Evolutionary conservation across 2,329 filamentous ascomycete genomes (phyloP), one percentile per base, ranked within the genome.

Genomic region (Cladosporium velox): DNA sequence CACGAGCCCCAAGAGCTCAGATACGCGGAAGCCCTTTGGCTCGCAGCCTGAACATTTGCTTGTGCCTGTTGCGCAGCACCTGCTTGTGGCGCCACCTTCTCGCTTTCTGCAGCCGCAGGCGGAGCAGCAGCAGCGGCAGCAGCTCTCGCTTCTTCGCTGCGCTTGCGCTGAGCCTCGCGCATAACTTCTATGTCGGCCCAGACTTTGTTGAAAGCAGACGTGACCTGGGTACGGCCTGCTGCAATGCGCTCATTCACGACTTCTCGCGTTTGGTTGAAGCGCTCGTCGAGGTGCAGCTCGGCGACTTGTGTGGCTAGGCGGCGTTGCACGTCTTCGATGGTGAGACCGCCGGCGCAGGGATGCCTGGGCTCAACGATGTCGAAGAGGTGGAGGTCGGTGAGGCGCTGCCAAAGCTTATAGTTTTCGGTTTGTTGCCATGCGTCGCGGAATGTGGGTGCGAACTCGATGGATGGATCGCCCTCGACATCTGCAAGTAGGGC

Each of bases 311-410:
- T 91, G 41, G 92, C 89, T 38, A 99, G 86, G 28, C 95, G 87
- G 60, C 95, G 87, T 76, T 97, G 94, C 14, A 99, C 90, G 76
- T 99, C 95, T 71, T 98, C 95, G 69, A 99, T 93, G 1, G 90
- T 93, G 24, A 99, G 84, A 0, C 93, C 94, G 30, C 95, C 95
- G 0, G 93, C 93, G 77, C 92, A 97, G 3, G 95, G 95, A 77
- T 99, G 95, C 68, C 89, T 90, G 1, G 95, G 95, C 75, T 96
- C 93, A 15, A 96, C 91, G 69, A 99, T 92, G 71, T 97, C 94
- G 75, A 98, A 99, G 18, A 99, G 85, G 73, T 97, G 91, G 18
- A 89, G 89, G 75, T 97, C 93, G 6, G 82, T 84, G 65, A 78
- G 80, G 32, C 86, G 83, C 70, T 93, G 85, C 87, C 96, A 99